phyloP scores from a whole-genome alignment of 108 stramenopile species.

The Fistulifera pelliculosa region DNA sequence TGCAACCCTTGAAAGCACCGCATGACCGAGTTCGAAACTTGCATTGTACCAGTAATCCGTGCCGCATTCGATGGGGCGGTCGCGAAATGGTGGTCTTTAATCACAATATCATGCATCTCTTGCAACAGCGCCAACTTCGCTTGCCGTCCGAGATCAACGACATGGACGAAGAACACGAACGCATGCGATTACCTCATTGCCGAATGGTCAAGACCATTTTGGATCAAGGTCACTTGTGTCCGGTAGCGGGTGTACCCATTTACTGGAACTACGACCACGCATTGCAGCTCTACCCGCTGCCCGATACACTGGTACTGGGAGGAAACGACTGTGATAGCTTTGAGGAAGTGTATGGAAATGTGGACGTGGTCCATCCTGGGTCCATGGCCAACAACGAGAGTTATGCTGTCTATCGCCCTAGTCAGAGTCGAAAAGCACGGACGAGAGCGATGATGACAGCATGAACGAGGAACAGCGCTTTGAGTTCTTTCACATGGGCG shows the following conservation, averaged over 20 bases:
- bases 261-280: slow-evolving; percentile 91
- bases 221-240: slow-evolving; percentile 87
- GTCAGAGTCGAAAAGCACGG: neutral
- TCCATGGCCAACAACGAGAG: neutral
- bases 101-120: slow-evolving; percentile 76
- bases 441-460: neutral
- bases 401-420: slow-evolving; percentile 6
- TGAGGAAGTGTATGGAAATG: slow-evolving; percentile 6
- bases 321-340: slow-evolving; percentile 16
- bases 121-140: slow-evolving; percentile 62
- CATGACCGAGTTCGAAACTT: slow-evolving; percentile 12
- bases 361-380: slow-evolving; percentile 6
- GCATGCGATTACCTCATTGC: slow-evolving; percentile 1
- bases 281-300: slow-evolving; percentile 84
- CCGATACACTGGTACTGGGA: slow-evolving; percentile 73
- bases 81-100: slow-evolving; percentile 88
- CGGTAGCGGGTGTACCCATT: slow-evolving; percentile 59
- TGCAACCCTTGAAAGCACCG: slow-evolving; percentile 22
- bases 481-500: neutral
- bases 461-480: neutral
- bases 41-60: slow-evolving; percentile 72
- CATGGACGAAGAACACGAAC: slow-evolving; percentile 5
- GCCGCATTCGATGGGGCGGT: slow-evolving; percentile 74
- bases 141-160: slow-evolving; percentile 29
- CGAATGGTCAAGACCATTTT: slow-evolving; percentile 70